Percentiles rank a stretch among this genome's conserved stretches.
Evolutionary conservation across 2,329 filamentous ascomycete genomes (phyloP).

Genomic region (Aspergillus hortae): DNA sequence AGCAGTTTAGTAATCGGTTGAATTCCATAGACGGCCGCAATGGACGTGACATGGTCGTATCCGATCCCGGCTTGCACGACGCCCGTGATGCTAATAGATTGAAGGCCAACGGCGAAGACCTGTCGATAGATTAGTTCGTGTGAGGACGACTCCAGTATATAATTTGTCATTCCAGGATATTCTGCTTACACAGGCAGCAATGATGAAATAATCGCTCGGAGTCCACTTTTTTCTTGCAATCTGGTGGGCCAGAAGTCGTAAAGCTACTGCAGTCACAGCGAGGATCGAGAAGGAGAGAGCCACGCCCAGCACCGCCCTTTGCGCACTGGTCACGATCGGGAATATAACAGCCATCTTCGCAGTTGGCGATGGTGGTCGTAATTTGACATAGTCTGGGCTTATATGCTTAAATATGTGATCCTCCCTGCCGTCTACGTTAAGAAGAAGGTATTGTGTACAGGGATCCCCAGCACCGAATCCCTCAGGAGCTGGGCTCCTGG

Average conservation of each 20-base stretch:
- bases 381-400: too few relatives aligned
- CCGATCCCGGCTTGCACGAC: conserved; percentile 21
- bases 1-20: conserved; percentile 19
- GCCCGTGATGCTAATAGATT: conserved; percentile 20
- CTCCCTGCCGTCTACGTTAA: too few relatives aligned
- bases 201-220: conserved; percentile 20
- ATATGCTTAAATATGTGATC: not conserved
- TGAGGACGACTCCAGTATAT: not conserved
- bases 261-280: conserved; percentile 12
- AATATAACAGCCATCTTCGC: conserved; percentile 14
- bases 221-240: conserved; percentile 17
- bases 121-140: conserved; percentile 1
- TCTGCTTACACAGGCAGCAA: conserved; percentile 16
- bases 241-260: conserved; percentile 19
- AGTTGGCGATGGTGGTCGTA: not conserved
- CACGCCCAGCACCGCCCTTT: conserved; percentile 16
- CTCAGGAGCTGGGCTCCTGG: too few relatives aligned
- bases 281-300: conserved; percentile 17
- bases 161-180: not conserved
- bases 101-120: conserved; percentile 20
- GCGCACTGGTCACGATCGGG: conserved; percentile 15
- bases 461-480: too few relatives aligned
- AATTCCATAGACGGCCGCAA: conserved; percentile 12
- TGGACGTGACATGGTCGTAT: conserved; percentile 16
- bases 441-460: too few relatives aligned